Conservation (phyloP, 192 early-diverging fungal species). For the Coemansia sp. region DNA sequence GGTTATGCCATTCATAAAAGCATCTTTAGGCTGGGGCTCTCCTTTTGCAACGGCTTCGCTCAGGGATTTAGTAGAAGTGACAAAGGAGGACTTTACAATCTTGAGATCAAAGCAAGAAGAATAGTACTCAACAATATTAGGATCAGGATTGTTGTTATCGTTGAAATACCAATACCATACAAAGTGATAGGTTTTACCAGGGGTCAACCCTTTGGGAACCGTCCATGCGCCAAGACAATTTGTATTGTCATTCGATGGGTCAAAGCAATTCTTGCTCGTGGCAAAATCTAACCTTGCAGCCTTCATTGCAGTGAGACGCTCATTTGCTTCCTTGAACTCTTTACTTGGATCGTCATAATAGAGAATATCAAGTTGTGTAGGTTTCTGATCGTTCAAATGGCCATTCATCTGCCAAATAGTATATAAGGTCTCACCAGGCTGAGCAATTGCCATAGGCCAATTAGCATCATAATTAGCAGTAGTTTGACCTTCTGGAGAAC, state of each 20-base stretch:
- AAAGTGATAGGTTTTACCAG: constrained; percentile 54
- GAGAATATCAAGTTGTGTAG: constrained; percentile 45
- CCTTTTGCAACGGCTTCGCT: neutral
- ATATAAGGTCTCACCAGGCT: constrained; percentile 56
- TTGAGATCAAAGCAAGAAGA: constrained; percentile 62
- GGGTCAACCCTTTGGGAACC: constrained; percentile 51
- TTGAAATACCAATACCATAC: constrained; percentile 67
- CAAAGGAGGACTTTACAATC: constrained; percentile 23
- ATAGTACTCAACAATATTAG: constrained; percentile 57
- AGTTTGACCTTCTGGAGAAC: constrained; percentile 41
- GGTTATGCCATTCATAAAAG: neutral
- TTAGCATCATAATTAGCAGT: constrained; percentile 23
- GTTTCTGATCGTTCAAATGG: constrained; percentile 49
- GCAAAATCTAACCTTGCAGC: constrained; percentile 55
- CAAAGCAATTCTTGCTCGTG: constrained; percentile 47
- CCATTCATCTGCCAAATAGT: constrained; percentile 61
- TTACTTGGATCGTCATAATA: constrained; percentile 31
- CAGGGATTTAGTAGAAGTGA: constrained; percentile 12
- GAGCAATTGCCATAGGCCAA: constrained; percentile 52
- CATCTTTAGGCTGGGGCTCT: neutral
- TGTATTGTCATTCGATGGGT: constrained; percentile 41
- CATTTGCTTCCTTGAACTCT: constrained; percentile 30
- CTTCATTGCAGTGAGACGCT: constrained; percentile 26
- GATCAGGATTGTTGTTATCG: constrained; percentile 40
- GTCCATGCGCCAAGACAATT: constrained; percentile 56